Conservation (phyloP, 2,329 filamentous ascomycete species). For the Huntiella bhutanensis region DNA sequence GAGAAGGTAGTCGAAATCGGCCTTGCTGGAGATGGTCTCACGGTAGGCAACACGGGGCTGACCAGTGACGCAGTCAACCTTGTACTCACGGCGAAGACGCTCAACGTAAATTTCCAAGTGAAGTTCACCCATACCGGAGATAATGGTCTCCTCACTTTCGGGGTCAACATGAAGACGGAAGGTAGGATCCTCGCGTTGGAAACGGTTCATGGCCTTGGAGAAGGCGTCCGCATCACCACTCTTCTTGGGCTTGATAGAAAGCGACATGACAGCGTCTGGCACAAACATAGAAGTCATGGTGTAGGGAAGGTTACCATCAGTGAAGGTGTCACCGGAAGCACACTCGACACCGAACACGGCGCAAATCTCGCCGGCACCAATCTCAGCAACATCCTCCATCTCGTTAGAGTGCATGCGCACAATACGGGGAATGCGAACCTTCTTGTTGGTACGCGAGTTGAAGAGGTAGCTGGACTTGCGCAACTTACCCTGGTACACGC, state of each 20-base stretch:
- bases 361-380: constrained; percentile 93
- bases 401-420: constrained; percentile 99
- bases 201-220: constrained; percentile 95
- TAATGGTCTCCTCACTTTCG: constrained; percentile 92
- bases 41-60: constrained; percentile 94
- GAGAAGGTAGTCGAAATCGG: constrained; percentile 80
- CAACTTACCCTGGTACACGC: constrained; percentile 87
- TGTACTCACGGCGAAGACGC: constrained; percentile 91
- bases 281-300: constrained; percentile 98
- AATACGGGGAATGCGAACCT: constrained; percentile 88
- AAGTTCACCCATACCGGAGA: constrained; percentile 94
- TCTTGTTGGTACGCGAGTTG: constrained; percentile 89
- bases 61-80: constrained; percentile 86
- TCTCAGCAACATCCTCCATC: constrained; percentile 89
- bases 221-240: constrained; percentile 85
- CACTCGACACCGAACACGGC: constrained; percentile 97
- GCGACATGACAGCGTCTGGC: constrained; percentile 90
- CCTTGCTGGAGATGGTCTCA: constrained; percentile 66
- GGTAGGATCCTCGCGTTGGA: constrained; percentile 94
- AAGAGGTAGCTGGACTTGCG: constrained; percentile 78
- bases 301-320: constrained; percentile 79
- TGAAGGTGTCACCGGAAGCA: constrained; percentile 94
- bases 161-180: constrained; percentile 86
- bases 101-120: constrained; percentile 96
- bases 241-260: constrained; percentile 92